Conservation (phyloP, 2,329 filamentous ascomycete genomes). For the Sporothrix globosa region DNA sequence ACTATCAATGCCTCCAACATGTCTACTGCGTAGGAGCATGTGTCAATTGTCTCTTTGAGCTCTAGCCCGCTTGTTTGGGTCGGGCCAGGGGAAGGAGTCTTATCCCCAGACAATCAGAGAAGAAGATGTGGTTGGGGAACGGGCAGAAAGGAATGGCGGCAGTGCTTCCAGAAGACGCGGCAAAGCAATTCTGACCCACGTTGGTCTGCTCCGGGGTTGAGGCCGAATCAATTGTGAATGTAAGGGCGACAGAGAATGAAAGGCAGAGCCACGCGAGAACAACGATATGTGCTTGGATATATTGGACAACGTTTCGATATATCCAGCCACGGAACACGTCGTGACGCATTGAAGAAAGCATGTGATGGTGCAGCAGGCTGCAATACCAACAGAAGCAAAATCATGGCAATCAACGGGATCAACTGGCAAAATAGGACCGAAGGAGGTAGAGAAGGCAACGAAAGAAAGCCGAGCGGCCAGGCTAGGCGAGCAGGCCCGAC, state of each 20-base stretch:
- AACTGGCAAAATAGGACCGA: not conserved
- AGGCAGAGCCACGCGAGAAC: not conserved
- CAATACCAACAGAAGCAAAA: not conserved
- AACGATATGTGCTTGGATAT: not conserved
- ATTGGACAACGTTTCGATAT: not conserved
- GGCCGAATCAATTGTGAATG: not conserved
- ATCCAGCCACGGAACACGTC: not conserved
- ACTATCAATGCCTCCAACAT: not conserved
- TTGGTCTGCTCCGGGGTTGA: not conserved
- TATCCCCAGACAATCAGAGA: conserved; percentile 16
- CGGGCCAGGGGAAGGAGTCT: conserved; percentile 3
- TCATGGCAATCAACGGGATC: not conserved
- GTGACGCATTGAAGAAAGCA: not conserved
- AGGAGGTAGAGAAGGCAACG: not conserved
- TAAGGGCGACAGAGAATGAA: not conserved
- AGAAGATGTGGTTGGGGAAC: not conserved
- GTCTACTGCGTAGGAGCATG: not conserved
- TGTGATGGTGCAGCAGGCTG: not conserved
- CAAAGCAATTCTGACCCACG: not conserved
- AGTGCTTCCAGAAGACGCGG: conserved; percentile 12
- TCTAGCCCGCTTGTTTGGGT: not conserved
- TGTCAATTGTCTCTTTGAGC: not conserved
- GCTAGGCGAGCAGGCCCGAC: conserved; percentile 17
- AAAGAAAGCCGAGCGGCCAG: not conserved
- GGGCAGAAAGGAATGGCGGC: conserved; percentile 11